These are phyloP conservation scores for Podila epigama DNA, from an alignment of 192 early-diverging fungal genomes.

Conservation along the genomic window DNA sequence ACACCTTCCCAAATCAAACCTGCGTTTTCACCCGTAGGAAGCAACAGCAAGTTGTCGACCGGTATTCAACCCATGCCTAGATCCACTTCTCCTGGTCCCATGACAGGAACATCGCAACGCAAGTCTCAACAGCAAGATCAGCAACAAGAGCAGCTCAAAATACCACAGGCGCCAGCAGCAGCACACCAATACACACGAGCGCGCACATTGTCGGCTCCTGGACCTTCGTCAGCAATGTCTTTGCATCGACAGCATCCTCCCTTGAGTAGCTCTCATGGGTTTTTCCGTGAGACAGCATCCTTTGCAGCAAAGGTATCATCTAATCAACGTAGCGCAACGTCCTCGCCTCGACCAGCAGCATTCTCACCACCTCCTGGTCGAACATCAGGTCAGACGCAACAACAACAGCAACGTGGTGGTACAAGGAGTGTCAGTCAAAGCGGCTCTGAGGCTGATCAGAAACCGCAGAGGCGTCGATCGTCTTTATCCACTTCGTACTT, in stretches of 20 bases:
- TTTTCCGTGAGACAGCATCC: background rate
- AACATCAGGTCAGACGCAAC: background rate
- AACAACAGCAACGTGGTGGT: constrained; percentile 1
- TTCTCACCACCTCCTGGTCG: constrained; percentile 10
- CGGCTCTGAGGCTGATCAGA: background rate
- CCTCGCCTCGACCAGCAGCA: background rate
- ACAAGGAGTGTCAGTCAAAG: constrained; percentile 12
- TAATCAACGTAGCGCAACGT: background rate
- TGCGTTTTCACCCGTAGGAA: constrained; percentile 27
- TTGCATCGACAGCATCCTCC: too few relatives aligned
- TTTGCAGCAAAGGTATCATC: background rate
- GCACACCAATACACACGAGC: constrained; percentile 4
- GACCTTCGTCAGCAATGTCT: background rate
- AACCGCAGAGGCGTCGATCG: background rate
- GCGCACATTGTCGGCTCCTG: constrained; percentile 17
- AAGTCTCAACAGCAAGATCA: background rate
- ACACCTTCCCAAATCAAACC: constrained; percentile 12
- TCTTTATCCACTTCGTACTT: background rate
- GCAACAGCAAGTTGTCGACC: constrained; percentile 27
- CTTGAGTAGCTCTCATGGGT: background rate
- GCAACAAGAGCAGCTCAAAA: constrained; percentile 9
- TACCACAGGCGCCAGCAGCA: constrained; percentile 33
- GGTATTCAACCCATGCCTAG: constrained; percentile 13
- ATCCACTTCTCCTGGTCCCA: background rate
- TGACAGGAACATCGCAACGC: background rate